Evolutionary conservation across 169 alveolate species (phyloP).

Genomic region (Amoebophrya sp.): DNA sequence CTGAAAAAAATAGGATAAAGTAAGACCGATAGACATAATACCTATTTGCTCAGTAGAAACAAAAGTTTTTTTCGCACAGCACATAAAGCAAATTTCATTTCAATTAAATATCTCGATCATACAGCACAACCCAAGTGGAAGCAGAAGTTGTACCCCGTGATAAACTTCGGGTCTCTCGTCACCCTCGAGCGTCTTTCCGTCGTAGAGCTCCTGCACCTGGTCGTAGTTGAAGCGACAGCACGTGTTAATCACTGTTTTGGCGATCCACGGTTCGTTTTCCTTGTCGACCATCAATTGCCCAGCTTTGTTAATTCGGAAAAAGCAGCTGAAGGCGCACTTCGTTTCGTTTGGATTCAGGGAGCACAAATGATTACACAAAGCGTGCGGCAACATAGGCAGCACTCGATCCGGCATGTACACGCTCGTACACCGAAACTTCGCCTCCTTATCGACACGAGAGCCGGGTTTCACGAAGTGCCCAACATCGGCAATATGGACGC

Average conservation of each 20-base stretch:
- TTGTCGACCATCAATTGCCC: neutral
- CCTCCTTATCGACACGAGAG: neutral
- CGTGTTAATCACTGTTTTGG: conserved; percentile 42
- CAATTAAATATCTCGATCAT: too few relatives aligned
- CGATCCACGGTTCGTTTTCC: conserved; percentile 37
- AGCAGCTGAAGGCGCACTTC: conserved; percentile 43
- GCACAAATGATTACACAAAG: conserved; percentile 42
- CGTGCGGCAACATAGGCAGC: conserved; percentile 47
- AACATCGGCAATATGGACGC: conserved; percentile 47
- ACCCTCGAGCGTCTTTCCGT: neutral
- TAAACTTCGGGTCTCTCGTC: neutral
- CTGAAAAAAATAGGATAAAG: too few relatives aligned
- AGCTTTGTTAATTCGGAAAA: conserved; percentile 26
- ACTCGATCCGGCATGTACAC: conserved; percentile 42
- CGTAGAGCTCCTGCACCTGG: conserved; percentile 30
- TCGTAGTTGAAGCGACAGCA: conserved; percentile 46
- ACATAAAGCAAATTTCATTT: too few relatives aligned
- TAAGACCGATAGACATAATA: too few relatives aligned
- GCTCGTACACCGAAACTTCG: conserved; percentile 31
- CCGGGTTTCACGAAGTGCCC: conserved; percentile 40
- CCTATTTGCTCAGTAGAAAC: too few relatives aligned
- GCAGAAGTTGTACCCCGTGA: too few relatives aligned
- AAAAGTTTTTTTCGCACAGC: too few relatives aligned
- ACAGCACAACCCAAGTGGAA: too few relatives aligned
- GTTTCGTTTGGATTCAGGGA: conserved; percentile 47